Conservation (phyloP, 2,329 filamentous ascomycete species). For the Curvularia spicifera region DNA sequence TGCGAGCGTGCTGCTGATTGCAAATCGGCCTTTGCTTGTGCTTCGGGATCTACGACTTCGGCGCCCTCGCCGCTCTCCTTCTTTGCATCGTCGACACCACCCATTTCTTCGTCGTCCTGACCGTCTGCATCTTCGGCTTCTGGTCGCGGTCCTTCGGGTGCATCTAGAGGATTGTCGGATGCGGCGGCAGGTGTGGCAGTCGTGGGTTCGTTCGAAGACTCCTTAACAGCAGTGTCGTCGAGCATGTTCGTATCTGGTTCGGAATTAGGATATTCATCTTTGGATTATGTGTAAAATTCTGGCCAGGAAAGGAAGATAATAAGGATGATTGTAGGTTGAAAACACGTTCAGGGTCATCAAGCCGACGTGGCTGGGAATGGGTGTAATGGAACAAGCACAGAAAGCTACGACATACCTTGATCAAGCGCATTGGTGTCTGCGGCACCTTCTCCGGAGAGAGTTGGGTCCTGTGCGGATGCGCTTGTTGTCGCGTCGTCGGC, state of each 20-base stretch:
- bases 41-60: slow-evolving; percentile 49
- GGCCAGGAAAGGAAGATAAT: background rate
- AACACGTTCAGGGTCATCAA: background rate
- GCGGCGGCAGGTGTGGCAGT: slow-evolving; percentile 62
- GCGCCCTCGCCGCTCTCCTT: slow-evolving; percentile 46
- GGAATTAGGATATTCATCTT: slow-evolving; percentile 1
- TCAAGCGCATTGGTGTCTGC: slow-evolving; percentile 34
- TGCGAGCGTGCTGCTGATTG: slow-evolving; percentile 90
- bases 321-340: background rate
- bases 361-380: slow-evolving; percentile 13
- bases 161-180: slow-evolving; percentile 73
- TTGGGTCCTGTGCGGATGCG: slow-evolving; percentile 37
- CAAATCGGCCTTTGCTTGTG: slow-evolving; percentile 78
- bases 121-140: slow-evolving; percentile 64
- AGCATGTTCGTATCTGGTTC: slow-evolving; percentile 66
- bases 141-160: slow-evolving; percentile 66
- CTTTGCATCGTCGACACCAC: slow-evolving; percentile 46
- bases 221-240: slow-evolving; percentile 48
- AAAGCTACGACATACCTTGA: slow-evolving; percentile 40
- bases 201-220: slow-evolving; percentile 60
- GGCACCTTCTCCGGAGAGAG: slow-evolving; percentile 33
- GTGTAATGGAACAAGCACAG: background rate
- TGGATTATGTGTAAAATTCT: background rate
- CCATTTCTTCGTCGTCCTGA: slow-evolving; percentile 75
- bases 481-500: slow-evolving; percentile 44